Conservation (phyloP, 2,329 filamentous ascomycete species). For the Talaromyces amestolkiae region DNA sequence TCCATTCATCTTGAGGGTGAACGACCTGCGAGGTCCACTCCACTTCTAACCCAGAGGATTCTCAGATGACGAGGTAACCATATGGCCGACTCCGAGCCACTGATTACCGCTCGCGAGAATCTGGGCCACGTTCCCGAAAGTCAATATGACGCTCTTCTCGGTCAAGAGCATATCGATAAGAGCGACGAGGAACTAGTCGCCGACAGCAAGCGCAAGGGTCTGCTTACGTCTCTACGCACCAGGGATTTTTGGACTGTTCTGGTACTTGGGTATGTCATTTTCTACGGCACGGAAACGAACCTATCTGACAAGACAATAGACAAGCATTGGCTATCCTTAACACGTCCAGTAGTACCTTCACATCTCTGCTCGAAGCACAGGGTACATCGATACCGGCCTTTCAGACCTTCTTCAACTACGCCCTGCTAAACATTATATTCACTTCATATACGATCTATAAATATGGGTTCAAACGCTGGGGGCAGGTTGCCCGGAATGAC, state of each 20-base stretch:
- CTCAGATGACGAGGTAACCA: neutral
- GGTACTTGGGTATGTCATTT: constrained; percentile 59
- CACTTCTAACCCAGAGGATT: no score
- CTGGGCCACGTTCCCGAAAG: neutral
- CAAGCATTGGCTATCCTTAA: constrained; percentile 87
- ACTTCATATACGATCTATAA: constrained; percentile 73
- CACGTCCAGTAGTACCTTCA: constrained; percentile 89
- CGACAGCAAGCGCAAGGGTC: constrained; percentile 47
- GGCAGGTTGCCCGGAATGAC: constrained; percentile 61
- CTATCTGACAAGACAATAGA: constrained; percentile 33
- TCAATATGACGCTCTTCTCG: constrained; percentile 21
- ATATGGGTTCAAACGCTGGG: constrained; percentile 73
- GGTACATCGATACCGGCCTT: constrained; percentile 87
- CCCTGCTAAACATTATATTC: constrained; percentile 78
- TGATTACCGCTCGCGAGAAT: constrained; percentile 5
- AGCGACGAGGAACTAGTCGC: constrained; percentile 35
- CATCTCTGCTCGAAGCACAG: constrained; percentile 64
- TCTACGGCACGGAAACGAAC: neutral
- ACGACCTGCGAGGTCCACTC: neutral
- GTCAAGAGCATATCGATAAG: constrained; percentile 25
- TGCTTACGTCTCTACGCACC: constrained; percentile 72
- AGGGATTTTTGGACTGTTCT: constrained; percentile 86
- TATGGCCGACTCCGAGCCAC: constrained; percentile 16
- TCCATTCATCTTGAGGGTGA: neutral
- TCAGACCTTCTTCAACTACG: constrained; percentile 94